Base-by-base conservation (phyloP, 2,329 filamentous ascomycete species). In the Aureobasidium sp. region DNA sequence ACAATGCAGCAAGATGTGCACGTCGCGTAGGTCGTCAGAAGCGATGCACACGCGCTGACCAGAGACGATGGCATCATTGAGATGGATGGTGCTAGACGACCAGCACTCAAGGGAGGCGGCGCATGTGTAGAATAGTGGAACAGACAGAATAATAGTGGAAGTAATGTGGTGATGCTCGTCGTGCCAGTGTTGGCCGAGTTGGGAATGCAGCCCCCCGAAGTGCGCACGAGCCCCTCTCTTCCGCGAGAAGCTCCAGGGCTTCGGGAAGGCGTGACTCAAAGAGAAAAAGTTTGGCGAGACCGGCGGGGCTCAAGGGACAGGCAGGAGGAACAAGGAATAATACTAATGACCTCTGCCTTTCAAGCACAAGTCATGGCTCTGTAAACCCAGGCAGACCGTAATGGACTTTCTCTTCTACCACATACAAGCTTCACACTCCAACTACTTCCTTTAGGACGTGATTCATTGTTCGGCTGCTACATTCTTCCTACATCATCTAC, bases 381-480 rank as follows among this genome's bases (percentile, higher is more conserved):
- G 46, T 48, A 39, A 42, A 32, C 10, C n/a, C 37, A 51, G 57
- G n/a, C 46, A 42, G 57, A 51, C 23, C 57, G 57, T 51, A 57
- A 74, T 74, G 71, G 67, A 70, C 67, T 68, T 67, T 63, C 67
- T 74, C 58, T 74, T 74, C 68, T 73, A 74, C 63, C 64, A 70
- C 63, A 72, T 72, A 46, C 65, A 72, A 65, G 67, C 70, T 20
- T 66, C 69, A 26, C 68, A 67, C 62, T 73, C 71, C 39, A 72
- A 74, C 63, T 70, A 73, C 64, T 72, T 68, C 64, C 62, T 71
- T 46, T 73, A 58, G 27, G 50, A 20, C 46, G 32, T 39, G 36
- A 29, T 37, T 5, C 39, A 26, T 23, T 37, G n/a, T 36, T 23
- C 12, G 37, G 34, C 20, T 44, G 26, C 41, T 29, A 7, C n/a